Conservation (phyloP, 2,329 filamentous ascomycete genomes). For the Alternaria metachromatica region DNA sequence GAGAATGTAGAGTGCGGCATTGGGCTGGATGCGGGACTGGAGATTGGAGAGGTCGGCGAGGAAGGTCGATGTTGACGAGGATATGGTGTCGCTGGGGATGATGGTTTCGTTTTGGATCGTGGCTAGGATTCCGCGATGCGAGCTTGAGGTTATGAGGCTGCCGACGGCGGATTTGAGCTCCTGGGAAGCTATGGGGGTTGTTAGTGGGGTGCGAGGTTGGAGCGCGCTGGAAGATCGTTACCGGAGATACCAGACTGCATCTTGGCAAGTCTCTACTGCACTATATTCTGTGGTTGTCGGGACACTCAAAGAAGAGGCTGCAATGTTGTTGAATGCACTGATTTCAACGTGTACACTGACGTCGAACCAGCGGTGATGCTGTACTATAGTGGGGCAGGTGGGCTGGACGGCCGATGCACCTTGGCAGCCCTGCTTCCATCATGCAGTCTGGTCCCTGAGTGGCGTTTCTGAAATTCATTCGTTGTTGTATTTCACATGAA, state of each 20-base stretch:
- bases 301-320: not conserved
- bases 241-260: conserved; percentile 85
- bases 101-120: conserved; percentile 73
- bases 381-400: conserved; percentile 29
- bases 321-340: not conserved
- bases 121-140: conserved; percentile 73
- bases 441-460: not conserved
- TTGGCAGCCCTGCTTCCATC: conserved; percentile 7
- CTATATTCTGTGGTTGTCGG: not conserved
- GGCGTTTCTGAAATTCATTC: not conserved
- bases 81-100: conserved; percentile 64
- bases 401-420: conserved; percentile 12
- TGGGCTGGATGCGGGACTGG: conserved; percentile 67
- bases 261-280: conserved; percentile 25
- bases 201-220: conserved; percentile 17
- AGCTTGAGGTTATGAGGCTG: conserved; percentile 66
- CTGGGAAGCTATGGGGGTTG: conserved; percentile 64
- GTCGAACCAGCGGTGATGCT: conserved; percentile 9
- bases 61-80: conserved; percentile 63
- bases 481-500: not conserved
- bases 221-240: conserved; percentile 42
- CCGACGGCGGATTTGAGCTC: conserved; percentile 80
- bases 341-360: conserved; percentile 13
- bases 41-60: conserved; percentile 68
- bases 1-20: conserved; percentile 75